Percentiles rank a stretch among this genome's conserved stretches.
Evolutionary conservation across 805 yeast genomes (phyloP).

Genomic region (Wickerhamiella nectarea): DNA sequence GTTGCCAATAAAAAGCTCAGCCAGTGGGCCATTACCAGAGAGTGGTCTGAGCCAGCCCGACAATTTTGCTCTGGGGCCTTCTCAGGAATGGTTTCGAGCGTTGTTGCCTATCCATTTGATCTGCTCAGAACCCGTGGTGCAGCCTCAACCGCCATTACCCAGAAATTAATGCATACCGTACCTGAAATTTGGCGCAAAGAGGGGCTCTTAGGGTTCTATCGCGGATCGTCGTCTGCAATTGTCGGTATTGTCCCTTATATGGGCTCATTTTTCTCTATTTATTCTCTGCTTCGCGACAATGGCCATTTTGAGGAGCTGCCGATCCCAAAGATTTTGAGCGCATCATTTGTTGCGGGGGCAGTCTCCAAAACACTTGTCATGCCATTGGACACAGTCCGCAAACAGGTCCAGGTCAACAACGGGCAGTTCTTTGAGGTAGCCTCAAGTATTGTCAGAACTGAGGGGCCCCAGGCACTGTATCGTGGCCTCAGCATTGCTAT

Average conservation of each 20-base stretch:
- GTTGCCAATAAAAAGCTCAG: constrained; percentile 35
- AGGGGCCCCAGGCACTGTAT: constrained; percentile 59
- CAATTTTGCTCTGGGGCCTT: constrained; percentile 54
- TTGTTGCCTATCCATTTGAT: constrained; percentile 77
- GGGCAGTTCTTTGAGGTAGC: constrained; percentile 22
- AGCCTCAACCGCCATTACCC: constrained; percentile 34
- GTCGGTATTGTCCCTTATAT: constrained; percentile 55
- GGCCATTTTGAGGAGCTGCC: constrained; percentile 1
- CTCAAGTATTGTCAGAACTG: constrained; percentile 32
- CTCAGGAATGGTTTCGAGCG: constrained; percentile 65
- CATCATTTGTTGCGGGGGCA: constrained; percentile 68
- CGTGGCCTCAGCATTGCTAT: constrained; percentile 61
- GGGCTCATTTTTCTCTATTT: constrained; percentile 43
- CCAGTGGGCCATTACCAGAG: constrained; percentile 14
- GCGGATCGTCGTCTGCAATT: constrained; percentile 38
- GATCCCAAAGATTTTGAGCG: constrained; percentile 22
- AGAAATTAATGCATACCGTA: constrained; percentile 22
- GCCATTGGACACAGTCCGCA: constrained; percentile 75
- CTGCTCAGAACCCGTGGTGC: constrained; percentile 77
- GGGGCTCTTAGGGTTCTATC: constrained; percentile 36
- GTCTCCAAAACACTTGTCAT: constrained; percentile 60
- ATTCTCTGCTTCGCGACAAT: constrained; percentile 16
- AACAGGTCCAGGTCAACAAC: constrained; percentile 50
- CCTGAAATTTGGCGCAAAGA: constrained; percentile 27
- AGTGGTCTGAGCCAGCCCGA: constrained; percentile 30